Evolutionary conservation across 257 asterid species (phyloP).

Genomic region (Dorcoceras hygrometricum): DNA sequence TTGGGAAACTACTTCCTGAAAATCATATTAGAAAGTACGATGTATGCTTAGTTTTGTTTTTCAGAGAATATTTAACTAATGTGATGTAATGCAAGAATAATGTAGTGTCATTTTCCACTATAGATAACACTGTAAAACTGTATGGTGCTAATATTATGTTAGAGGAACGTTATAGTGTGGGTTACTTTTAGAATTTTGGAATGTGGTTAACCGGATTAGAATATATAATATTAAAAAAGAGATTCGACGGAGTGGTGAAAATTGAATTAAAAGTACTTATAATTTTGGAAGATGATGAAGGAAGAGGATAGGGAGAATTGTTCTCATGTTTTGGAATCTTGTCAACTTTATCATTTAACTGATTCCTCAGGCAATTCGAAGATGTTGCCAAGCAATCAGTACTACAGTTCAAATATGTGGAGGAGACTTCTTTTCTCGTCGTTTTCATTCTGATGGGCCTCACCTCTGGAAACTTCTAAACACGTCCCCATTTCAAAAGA

Average conservation of each 20-base stretch:
- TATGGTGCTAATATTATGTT: too few species aligned
- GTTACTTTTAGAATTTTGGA: too few species aligned
- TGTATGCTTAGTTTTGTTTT: too few species aligned
- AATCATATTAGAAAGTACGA: background rate
- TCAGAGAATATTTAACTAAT: background rate
- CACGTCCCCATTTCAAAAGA: conserved; percentile 77
- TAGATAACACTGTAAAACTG: background rate
- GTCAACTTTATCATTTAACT: conserved; percentile 12
- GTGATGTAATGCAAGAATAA: background rate
- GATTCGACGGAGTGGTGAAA: background rate
- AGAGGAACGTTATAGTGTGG: background rate
- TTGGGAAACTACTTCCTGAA: background rate
- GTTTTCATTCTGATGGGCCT: conserved; percentile 67
- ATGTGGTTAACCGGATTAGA: background rate
- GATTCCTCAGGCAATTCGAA: conserved; percentile 58
- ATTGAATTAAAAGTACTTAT: too few species aligned
- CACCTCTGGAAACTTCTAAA: conserved; percentile 82
- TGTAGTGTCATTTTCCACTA: background rate
- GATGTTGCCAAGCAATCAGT: conserved; percentile 58
- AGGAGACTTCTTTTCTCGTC: conserved; percentile 92
- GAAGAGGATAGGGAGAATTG: background rate
- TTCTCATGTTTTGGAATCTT: background rate
- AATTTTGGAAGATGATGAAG: background rate
- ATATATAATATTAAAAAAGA: too few species aligned
- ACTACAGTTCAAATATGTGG: conserved; percentile 67